Evolutionary conservation across 1,284 basidiomycete genomes (phyloP).

Genomic region (Gastroboletus turbinatus): DNA sequence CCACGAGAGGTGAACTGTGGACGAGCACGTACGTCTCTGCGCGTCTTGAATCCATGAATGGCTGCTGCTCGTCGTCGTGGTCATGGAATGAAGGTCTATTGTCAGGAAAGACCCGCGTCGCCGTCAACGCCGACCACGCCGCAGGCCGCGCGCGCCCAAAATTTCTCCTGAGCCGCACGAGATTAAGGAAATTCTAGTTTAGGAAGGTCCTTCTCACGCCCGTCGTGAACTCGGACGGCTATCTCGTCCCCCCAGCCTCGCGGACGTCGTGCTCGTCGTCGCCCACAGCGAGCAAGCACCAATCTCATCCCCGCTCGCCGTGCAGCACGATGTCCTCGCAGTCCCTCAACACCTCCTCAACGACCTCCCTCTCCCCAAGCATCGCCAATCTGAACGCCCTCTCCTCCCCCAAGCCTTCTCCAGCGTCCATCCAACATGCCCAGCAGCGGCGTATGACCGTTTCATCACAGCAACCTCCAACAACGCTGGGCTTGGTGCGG

Average conservation of each 20-base stretch:
- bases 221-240: slow-evolving; percentile 16
- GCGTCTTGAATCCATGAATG: slow-evolving; percentile 54
- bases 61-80: slow-evolving; percentile 29
- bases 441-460: slow-evolving; percentile 30
- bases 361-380: slow-evolving; percentile 34
- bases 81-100: slow-evolving; percentile 28
- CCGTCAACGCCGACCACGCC: slow-evolving; percentile 15
- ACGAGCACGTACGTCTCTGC: slow-evolving; percentile 50
- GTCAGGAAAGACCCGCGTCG: slow-evolving; percentile 5
- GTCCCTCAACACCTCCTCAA: slow-evolving; percentile 33
- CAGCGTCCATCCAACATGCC: slow-evolving; percentile 14
- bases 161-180: slow-evolving; percentile 23
- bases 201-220: slow-evolving; percentile 26
- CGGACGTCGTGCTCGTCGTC: slow-evolving; percentile 24
- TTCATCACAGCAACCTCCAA: slow-evolving; percentile 29
- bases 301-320: slow-evolving; percentile 11
- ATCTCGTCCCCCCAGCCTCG: slow-evolving; percentile 8
- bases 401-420: slow-evolving; percentile 26
- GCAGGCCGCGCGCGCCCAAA: slow-evolving; percentile 18
- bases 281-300: slow-evolving; percentile 22
- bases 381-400: slow-evolving; percentile 36
- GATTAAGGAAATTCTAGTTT: slow-evolving; percentile 5
- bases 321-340: slow-evolving; percentile 27
- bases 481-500: slow-evolving; percentile 30
- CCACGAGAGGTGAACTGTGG: not conserved